Conservation (phyloP, 176 grass and related monocot genomes). For the Cenchrus fungigraminus region DNA sequence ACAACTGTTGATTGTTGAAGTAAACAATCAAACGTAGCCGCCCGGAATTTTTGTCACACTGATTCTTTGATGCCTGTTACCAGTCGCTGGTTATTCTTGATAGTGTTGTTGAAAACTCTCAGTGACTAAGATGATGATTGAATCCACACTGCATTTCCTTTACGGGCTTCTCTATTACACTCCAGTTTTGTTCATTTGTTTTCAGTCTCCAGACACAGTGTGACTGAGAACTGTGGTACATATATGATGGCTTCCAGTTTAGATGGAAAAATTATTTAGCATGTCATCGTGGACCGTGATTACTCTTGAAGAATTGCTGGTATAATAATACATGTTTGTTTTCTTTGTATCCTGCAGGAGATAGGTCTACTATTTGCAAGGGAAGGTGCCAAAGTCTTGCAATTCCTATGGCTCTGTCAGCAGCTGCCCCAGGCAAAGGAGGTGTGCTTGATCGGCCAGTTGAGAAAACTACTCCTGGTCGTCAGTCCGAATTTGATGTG, state of each 20-base stretch:
- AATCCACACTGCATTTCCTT: background rate
- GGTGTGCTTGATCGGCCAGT: slow-evolving; percentile 84
- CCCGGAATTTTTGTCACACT: background rate
- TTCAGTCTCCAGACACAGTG: background rate
- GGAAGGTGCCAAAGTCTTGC: slow-evolving; percentile 48
- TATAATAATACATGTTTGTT: background rate
- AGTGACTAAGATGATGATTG: slow-evolving; percentile 1
- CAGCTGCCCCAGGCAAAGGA: slow-evolving; percentile 83
- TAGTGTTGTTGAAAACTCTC: background rate
- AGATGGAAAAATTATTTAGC: slow-evolving; percentile 5
- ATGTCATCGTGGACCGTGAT: background rate
- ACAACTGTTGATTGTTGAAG: background rate
- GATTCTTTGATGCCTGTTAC: background rate
- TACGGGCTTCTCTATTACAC: background rate
- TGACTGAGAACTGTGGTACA: background rate
- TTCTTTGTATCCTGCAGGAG: slow-evolving; percentile 55
- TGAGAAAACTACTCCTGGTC: slow-evolving; percentile 85
- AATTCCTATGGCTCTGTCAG: slow-evolving; percentile 56
- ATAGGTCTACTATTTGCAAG: slow-evolving; percentile 55
- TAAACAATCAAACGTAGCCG: background rate
- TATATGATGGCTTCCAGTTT: slow-evolving; percentile 15
- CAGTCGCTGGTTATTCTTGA: background rate
- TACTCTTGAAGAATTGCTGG: background rate
- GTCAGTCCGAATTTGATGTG: slow-evolving; percentile 87
- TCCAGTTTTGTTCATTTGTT: background rate